These are phyloP conservation scores for Colletotrichum sp. DNA, from an alignment of 2,329 filamentous ascomycete genomes.

Conservation along the genomic window DNA sequence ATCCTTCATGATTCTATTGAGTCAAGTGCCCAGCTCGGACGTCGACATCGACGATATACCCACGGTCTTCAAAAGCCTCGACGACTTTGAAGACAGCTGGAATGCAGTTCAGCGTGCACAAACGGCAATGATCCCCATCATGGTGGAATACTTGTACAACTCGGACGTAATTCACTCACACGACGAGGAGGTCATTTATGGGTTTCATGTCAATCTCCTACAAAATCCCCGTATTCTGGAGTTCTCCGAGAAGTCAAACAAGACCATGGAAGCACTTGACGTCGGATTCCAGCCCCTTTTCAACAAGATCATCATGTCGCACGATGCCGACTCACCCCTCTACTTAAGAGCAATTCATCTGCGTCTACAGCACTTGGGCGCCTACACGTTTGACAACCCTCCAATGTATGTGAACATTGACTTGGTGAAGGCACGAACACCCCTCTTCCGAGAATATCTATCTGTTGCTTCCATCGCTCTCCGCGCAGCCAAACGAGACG, in stretches of 20 bases:
- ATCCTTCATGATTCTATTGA: conserved; percentile 29
- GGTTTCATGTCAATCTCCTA: conserved; percentile 22
- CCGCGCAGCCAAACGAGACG: conserved; percentile 15
- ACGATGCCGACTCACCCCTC: conserved; percentile 26
- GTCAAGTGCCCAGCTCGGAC: conserved; percentile 21
- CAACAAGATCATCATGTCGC: conserved; percentile 28
- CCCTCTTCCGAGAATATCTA: conserved; percentile 36
- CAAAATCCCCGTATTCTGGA: conserved; percentile 20
- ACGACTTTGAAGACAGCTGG: conserved; percentile 29
- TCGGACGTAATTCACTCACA: conserved; percentile 8
- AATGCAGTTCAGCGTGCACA: conserved; percentile 16
- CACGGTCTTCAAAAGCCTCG: conserved; percentile 23
- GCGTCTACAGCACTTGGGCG: conserved; percentile 31
- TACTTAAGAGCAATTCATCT: conserved; percentile 38
- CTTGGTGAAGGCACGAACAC: conserved; percentile 26
- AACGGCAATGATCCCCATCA: conserved; percentile 20
- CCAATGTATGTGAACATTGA: conserved; percentile 28
- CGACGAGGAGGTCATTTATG: conserved; percentile 16
- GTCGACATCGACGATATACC: conserved; percentile 22
- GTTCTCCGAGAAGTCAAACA: conserved; percentile 17
- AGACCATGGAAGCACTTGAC: conserved; percentile 24
- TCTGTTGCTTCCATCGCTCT: conserved; percentile 33
- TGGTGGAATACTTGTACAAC: conserved; percentile 22
- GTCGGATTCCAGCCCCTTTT: conserved; percentile 38
- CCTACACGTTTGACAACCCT: conserved; percentile 32